These are phyloP conservation scores for Anethum foeniculum DNA, from an alignment of 140 eudicot genomes.

Conservation along the genomic window DNA sequence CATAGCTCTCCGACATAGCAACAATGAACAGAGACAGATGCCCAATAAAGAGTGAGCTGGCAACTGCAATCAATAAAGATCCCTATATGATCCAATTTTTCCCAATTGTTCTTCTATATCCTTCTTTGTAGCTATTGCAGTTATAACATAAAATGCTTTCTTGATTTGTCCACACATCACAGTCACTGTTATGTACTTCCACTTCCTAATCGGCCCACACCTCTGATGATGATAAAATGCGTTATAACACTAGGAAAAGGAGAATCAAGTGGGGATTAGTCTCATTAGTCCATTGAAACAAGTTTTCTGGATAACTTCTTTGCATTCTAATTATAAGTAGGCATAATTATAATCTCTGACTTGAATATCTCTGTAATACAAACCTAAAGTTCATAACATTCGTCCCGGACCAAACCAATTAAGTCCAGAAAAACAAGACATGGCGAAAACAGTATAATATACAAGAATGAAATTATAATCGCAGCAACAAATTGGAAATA, in stretches of 20 bases:
- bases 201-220: not conserved
- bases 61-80: slow-evolving; percentile 24
- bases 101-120: slow-evolving; percentile 21
- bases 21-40: slow-evolving; percentile 31
- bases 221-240: not conserved
- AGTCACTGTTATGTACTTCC: slow-evolving; percentile 24
- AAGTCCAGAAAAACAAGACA: no score
- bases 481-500: no score
- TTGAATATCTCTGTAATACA: no score
- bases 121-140: slow-evolving; percentile 39
- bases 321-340: not conserved
- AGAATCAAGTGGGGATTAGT: not conserved
- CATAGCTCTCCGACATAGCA: slow-evolving; percentile 23
- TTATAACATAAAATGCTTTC: slow-evolving; percentile 33
- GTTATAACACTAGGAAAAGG: not conserved
- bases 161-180: slow-evolving; percentile 43
- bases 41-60: slow-evolving; percentile 28
- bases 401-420: no score
- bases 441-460: no score
- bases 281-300: not conserved
- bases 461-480: no score
- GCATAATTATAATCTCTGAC: no score
- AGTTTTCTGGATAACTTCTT: not conserved
- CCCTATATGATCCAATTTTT: slow-evolving; percentile 44
- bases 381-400: no score